Evolutionary conservation across 2,329 filamentous ascomycete species (phyloP), one percentile per base, ranked within the genome.

Genomic region (Ophiostoma himal-ulmi): DNA sequence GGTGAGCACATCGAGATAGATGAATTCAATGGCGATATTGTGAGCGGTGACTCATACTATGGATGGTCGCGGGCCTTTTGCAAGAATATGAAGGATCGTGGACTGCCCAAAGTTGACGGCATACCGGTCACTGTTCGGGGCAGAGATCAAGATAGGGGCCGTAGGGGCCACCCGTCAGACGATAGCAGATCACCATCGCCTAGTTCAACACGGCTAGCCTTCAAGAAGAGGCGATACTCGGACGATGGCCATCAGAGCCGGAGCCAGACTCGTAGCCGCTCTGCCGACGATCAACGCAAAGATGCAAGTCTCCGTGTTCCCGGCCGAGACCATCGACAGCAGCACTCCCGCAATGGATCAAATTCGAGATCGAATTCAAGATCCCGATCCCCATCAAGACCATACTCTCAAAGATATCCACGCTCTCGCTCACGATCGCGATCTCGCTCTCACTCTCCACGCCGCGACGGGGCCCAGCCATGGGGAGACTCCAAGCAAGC

Each of bases 21-120:
- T 74, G 87, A 89, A 74, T 80, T 86, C n/a, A 90, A 86, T 0
- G 89, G 89, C 0, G 86, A 90, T 2, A 80, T 89, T 1, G 77
- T 89, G 7, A 83, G 84, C 7, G 89, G 89, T 1, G 89, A 92
- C 73, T 92, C 91, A 0, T 96, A 96, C 78, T 96, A 96, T 77
- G 93, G 93, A 72, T 96, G 93, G 93, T 94, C 92, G 5, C 85
- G 86, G 54, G 82, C 83, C 0, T 95, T 96, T 75, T 96, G 92
- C 77, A 84, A 92, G 74, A 91, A 90, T 76, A 95, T 95, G 90
- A 92, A 90, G 79, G 80, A 83, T 68, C 82, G 85, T 52, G 65
- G 10, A 13, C 57, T 7, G 57, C 57, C 57, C 3, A 62, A 62
- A 26, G 26, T 3, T 11, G 26, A 4, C 52, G 17, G 22, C 10